phyloP scores from a whole-genome alignment of 2,329 filamentous ascomycete species.

The Fusarium solani-melongenae region DNA sequence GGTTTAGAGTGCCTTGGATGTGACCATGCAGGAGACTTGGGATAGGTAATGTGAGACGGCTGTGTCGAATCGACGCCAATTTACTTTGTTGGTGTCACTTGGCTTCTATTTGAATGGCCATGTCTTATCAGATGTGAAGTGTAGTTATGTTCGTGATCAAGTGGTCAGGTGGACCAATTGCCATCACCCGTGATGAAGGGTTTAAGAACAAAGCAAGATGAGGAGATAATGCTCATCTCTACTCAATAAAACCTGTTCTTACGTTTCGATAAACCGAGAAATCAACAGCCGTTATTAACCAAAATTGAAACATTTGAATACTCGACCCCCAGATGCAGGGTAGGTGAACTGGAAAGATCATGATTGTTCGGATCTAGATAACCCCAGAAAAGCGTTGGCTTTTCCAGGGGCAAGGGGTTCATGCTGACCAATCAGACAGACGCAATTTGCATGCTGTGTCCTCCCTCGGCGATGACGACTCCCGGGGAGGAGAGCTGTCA shows the following conservation, averaged over 20 bases:
- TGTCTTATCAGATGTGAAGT: background rate
- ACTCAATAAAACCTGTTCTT: background rate
- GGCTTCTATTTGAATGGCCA: background rate
- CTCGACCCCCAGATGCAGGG: background rate
- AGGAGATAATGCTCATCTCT: background rate
- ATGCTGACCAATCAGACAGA: slow-evolving; percentile 24
- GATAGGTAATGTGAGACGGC: background rate
- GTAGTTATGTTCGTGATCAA: background rate
- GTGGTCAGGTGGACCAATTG: background rate
- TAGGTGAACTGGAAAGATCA: background rate
- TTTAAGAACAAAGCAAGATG: background rate
- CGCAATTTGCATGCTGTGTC: slow-evolving; percentile 28
- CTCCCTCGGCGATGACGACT: slow-evolving; percentile 4
- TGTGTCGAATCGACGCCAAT: background rate
- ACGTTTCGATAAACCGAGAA: no score
- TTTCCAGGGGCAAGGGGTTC: background rate
- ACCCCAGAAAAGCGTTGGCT: slow-evolving; percentile 2
- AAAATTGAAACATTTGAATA: background rate
- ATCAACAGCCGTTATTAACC: background rate
- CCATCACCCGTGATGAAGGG: background rate
- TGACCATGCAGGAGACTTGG: background rate
- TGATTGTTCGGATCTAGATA: background rate
- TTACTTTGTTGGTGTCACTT: background rate
- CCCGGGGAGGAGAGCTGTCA: background rate
- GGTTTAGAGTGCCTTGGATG: background rate